Evolutionary conservation across 768 basidiomycete species (phyloP).

Genomic region (Naganishia vishniacii): DNA sequence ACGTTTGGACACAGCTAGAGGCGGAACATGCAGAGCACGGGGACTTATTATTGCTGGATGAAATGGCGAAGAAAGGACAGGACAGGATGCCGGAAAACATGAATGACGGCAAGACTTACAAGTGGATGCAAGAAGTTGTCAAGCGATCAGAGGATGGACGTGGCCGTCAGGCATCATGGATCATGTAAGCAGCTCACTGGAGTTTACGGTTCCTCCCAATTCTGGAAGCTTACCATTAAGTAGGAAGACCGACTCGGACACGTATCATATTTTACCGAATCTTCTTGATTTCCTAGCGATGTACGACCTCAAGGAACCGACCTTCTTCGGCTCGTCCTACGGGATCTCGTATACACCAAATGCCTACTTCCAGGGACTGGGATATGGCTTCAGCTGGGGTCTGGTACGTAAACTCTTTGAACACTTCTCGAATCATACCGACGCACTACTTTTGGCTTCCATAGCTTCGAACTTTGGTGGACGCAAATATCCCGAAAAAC

Average conservation of each 20-base stretch:
- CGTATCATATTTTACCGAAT: slow-evolving; percentile 35
- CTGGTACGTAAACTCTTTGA: too few relatives aligned
- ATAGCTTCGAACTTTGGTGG: slow-evolving; percentile 34
- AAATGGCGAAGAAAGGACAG: slow-evolving; percentile 21
- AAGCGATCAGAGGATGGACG: slow-evolving; percentile 32
- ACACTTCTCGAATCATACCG: too few relatives aligned
- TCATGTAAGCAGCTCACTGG: slow-evolving; percentile 31
- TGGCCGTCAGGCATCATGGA: slow-evolving; percentile 35
- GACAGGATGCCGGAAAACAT: slow-evolving; percentile 36
- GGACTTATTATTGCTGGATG: slow-evolving; percentile 37
- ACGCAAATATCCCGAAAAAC: slow-evolving; percentile 26
- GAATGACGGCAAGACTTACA: slow-evolving; percentile 38
- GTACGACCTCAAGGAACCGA: slow-evolving; percentile 31
- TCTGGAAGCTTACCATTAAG: slow-evolving; percentile 2
- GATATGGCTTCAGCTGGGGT: slow-evolving; percentile 41
- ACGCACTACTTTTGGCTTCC: neutral
- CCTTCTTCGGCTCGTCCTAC: slow-evolving; percentile 33
- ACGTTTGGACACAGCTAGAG: slow-evolving; percentile 27
- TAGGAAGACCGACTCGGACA: slow-evolving; percentile 29
- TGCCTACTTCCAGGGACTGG: slow-evolving; percentile 37
- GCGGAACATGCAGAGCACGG: slow-evolving; percentile 30
- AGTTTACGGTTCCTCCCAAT: neutral
- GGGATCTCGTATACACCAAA: slow-evolving; percentile 30
- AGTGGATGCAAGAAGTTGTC: slow-evolving; percentile 30
- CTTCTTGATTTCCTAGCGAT: slow-evolving; percentile 30